A percentile compares a stretch with the other conserved stretches of the same genome.
Conservation (phyloP, 1,284 basidiomycete genomes). For the Thecaphora thlaspeos region DNA sequence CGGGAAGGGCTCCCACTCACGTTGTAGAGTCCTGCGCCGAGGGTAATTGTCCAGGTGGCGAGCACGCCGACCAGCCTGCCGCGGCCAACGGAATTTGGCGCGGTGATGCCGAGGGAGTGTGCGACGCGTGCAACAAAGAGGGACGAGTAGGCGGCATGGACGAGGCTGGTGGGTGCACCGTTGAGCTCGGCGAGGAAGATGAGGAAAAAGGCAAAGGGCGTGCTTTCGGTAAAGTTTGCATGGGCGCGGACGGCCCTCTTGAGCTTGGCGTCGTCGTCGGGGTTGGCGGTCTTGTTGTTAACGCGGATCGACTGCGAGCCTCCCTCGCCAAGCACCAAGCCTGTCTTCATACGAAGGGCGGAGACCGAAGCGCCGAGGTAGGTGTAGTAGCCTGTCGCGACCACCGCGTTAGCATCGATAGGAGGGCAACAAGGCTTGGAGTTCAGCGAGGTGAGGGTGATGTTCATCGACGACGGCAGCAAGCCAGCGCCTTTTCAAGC, state of each 20-base stretch:
- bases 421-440: no score
- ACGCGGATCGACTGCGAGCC: slow-evolving; percentile 17
- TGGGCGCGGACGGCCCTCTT: slow-evolving; percentile 49
- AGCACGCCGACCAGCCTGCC: slow-evolving; percentile 40
- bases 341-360: slow-evolving; percentile 41
- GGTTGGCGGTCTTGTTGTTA: slow-evolving; percentile 9
- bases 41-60: slow-evolving; percentile 39
- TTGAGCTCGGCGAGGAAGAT: slow-evolving; percentile 58
- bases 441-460: no score
- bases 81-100: slow-evolving; percentile 10
- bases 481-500: no score
- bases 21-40: slow-evolving; percentile 53
- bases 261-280: slow-evolving; percentile 37
- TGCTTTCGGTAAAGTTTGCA: slow-evolving; percentile 52
- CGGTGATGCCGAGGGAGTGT: slow-evolving; percentile 44
- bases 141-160: slow-evolving; percentile 53
- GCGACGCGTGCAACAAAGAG: slow-evolving; percentile 50
- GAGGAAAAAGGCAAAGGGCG: slow-evolving; percentile 53
- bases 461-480: no score
- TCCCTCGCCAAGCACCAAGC: slow-evolving; percentile 38
- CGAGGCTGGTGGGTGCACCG: slow-evolving; percentile 55
- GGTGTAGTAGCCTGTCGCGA: slow-evolving; percentile 44
- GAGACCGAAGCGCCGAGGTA: slow-evolving; percentile 50
- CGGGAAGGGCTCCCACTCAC: slow-evolving; percentile 25
- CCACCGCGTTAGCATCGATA: no score